Evolutionary conservation across 805 yeast species (phyloP).

Genomic region (Metschnikowia gruessii): DNA sequence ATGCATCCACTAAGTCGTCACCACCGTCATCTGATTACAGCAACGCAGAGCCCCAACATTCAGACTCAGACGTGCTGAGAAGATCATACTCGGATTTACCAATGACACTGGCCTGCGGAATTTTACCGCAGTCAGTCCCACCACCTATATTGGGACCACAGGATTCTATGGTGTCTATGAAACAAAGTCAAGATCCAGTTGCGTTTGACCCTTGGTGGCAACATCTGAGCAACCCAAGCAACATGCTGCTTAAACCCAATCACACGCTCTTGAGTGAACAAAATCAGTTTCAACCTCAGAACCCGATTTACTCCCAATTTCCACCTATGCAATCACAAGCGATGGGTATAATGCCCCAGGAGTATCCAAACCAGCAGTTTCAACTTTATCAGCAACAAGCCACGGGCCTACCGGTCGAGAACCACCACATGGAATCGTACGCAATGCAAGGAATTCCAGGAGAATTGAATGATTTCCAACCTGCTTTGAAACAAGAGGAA

Average conservation of each 20-base stretch:
- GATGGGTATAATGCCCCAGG: not conserved
- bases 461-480: not conserved
- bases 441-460: not conserved
- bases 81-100: not conserved
- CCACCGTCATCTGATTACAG: conserved; percentile 6
- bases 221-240: not conserved
- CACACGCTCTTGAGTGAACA: not conserved
- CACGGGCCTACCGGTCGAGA: not conserved
- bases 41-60: not conserved
- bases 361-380: not conserved
- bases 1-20: not conserved
- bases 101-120: not conserved
- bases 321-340: not conserved
- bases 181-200: not conserved
- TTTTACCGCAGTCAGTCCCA: not conserved
- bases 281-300: not conserved
- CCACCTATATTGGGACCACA: not conserved
- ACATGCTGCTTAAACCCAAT: not conserved
- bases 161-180: not conserved
- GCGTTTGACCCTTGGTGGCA: conserved; percentile 8
- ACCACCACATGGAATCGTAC: not conserved
- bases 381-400: not conserved
- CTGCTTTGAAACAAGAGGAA: not conserved
- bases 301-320: not conserved
- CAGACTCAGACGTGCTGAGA: not conserved